Percentiles rank a stretch among this genome's conserved stretches.
Conservation (phyloP, 1,139 yeast genomes). For the Chernovozyma aurita region DNA sequence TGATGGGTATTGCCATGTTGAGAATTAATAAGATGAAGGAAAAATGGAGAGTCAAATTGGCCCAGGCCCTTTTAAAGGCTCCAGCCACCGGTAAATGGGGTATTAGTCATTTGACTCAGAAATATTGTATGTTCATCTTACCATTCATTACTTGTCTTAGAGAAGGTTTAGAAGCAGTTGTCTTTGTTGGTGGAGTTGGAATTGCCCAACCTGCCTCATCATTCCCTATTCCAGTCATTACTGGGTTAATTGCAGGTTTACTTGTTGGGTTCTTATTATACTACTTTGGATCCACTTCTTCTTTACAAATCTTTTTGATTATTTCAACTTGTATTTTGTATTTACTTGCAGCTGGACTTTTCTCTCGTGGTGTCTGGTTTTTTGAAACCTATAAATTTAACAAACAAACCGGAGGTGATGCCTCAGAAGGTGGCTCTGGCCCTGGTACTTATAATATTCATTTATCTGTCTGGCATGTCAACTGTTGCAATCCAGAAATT, state of each 20-base stretch:
- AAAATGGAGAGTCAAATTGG: constrained; percentile 89
- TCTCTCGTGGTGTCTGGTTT: constrained; percentile 87
- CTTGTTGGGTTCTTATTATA: constrained; percentile 64
- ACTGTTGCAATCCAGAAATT: constrained; percentile 86
- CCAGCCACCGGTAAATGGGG: constrained; percentile 27
- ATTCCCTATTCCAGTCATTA: constrained; percentile 79
- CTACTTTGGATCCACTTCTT: constrained; percentile 70
- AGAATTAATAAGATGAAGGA: constrained; percentile 86
- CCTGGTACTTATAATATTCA: constrained; percentile 84
- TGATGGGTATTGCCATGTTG: constrained; percentile 91
- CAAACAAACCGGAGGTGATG: constrained; percentile 77
- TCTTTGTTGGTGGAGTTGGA: constrained; percentile 88
- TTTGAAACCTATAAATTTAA: constrained; percentile 66
- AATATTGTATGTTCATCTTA: constrained; percentile 71
- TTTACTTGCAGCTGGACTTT: constrained; percentile 81
- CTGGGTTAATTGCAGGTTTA: constrained; percentile 73
- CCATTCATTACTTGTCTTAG: constrained; percentile 82
- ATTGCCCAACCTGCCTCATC: constrained; percentile 70
- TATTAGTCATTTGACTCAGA: constrained; percentile 41
- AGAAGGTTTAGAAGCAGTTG: constrained; percentile 91
- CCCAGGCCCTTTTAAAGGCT: constrained; percentile 58
- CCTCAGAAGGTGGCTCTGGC: constrained; percentile 84
- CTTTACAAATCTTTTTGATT: constrained; percentile 76
- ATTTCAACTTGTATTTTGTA: constrained; percentile 79
- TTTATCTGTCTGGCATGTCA: constrained; percentile 84